Percentiles rank a stretch among this genome's conserved stretches.
phyloP scores from a whole-genome alignment of 305 asterid species.

The Salvia sclarea region DNA sequence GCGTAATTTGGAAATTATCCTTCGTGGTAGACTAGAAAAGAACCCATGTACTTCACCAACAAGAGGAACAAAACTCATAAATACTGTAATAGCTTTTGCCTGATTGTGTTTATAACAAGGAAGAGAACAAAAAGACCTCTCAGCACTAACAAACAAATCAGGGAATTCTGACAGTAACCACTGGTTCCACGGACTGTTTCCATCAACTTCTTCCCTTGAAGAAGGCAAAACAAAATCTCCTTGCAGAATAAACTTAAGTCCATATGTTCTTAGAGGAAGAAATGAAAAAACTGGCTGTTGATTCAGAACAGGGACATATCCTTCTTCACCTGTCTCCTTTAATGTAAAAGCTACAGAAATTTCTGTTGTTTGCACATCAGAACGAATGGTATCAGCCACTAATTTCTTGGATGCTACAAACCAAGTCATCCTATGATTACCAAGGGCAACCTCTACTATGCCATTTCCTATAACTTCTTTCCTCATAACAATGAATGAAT shows the following conservation, averaged over 20 bases:
- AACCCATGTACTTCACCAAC: constrained; percentile 94
- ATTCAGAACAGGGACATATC: constrained; percentile 58
- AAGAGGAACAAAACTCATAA: constrained; percentile 89
- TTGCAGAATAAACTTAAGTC: constrained; percentile 88
- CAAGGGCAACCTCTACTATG: constrained; percentile 63
- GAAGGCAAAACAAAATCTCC: constrained; percentile 97
- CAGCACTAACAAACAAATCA: constrained; percentile 72
- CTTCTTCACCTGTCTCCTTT: constrained; percentile 57
- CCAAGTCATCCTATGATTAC: constrained; percentile 83
- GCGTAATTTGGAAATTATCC: constrained; percentile 78
- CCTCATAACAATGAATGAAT: constrained; percentile 71
- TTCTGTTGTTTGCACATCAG: constrained; percentile 69
- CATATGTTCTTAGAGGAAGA: constrained; percentile 94
- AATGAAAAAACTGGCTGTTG: constrained; percentile 97
- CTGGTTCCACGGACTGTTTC: constrained; percentile 94
- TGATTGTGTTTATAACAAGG: constrained; percentile 68
- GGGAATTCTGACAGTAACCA: constrained; percentile 93
- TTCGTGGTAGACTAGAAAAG: constrained; percentile 78
- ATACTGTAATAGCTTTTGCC: constrained; percentile 77
- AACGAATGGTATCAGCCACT: constrained; percentile 56
- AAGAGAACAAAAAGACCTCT: constrained; percentile 72
- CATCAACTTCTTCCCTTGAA: constrained; percentile 97
- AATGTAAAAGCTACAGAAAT: constrained; percentile 86
- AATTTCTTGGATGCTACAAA: constrained; percentile 78
- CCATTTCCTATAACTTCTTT: constrained; percentile 78